Percentiles rank a stretch among this genome's conserved stretches.
Evolutionary conservation across 2,329 filamentous ascomycete species (phyloP).

Genomic region (Pseudocercospora musae): DNA sequence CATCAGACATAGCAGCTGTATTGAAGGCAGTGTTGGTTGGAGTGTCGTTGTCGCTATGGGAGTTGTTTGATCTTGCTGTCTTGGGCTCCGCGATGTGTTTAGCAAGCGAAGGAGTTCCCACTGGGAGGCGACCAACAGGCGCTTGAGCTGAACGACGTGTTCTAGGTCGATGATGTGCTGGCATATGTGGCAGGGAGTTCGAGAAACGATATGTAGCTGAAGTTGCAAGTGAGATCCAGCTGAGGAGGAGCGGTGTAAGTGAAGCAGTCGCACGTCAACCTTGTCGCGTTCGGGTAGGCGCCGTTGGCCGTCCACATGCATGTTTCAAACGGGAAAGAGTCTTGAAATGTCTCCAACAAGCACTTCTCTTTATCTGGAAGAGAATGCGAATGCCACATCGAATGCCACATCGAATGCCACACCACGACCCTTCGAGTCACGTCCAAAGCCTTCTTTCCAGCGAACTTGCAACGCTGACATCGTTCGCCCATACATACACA

Average conservation of each 20-base stretch:
- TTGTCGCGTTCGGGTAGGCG: neutral
- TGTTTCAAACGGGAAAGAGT: neutral
- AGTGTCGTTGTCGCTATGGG: neutral
- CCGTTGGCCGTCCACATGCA: neutral
- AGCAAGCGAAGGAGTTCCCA: constrained; percentile 26
- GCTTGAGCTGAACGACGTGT: neutral
- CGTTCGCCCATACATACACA: neutral
- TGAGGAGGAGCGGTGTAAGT: no score
- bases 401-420: no score
- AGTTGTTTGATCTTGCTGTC: neutral
- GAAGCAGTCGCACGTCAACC: neutral
- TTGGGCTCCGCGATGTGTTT: neutral
- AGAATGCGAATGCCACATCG: no score
- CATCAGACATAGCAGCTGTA: constrained; percentile 9
- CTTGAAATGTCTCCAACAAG: neutral
- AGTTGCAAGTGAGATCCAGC: no score
- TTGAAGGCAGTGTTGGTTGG: neutral
- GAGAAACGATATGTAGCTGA: neutral
- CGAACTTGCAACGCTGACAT: neutral
- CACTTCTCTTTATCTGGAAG: neutral
- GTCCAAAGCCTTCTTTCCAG: neutral
- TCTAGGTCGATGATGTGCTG: neutral
- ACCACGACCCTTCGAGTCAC: neutral
- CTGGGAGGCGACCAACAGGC: constrained; percentile 27
- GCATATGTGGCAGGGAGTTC: neutral